Conservation (phyloP, 2,329 filamentous ascomycete species). For the Cyphellophora attinorum region DNA sequence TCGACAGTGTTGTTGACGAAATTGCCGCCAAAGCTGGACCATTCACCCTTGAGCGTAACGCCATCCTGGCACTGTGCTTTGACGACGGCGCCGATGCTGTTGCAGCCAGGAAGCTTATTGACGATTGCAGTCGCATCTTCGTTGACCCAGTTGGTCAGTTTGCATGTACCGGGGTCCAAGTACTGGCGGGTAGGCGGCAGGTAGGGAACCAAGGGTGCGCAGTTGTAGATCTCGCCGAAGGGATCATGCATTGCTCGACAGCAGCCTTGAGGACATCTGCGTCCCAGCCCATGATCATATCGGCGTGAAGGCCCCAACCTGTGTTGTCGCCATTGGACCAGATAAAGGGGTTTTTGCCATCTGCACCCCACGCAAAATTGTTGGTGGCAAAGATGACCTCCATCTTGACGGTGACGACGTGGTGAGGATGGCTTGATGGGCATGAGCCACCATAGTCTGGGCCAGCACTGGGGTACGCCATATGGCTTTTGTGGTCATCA, state of each 20-base stretch:
- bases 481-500: slow-evolving; percentile 27
- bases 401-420: slow-evolving; percentile 48
- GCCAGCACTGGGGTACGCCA: slow-evolving; percentile 23
- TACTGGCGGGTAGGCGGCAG: slow-evolving; percentile 36
- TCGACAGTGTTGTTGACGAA: neutral
- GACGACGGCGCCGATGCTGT: slow-evolving; percentile 13
- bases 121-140: slow-evolving; percentile 16
- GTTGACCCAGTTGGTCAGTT: slow-evolving; percentile 35
- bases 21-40: neutral
- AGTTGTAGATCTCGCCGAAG: slow-evolving; percentile 51
- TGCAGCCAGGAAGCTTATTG: slow-evolving; percentile 20
- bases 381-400: slow-evolving; percentile 47
- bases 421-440: slow-evolving; percentile 36
- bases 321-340: slow-evolving; percentile 40
- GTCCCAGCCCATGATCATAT: slow-evolving; percentile 69
- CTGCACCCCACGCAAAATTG: slow-evolving; percentile 36
- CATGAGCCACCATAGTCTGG: slow-evolving; percentile 22
- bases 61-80: slow-evolving; percentile 2
- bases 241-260: slow-evolving; percentile 56
- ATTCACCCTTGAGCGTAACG: slow-evolving; percentile 2
- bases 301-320: slow-evolving; percentile 45
- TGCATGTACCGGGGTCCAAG: slow-evolving; percentile 38
- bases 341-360: slow-evolving; percentile 26
- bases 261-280: slow-evolving; percentile 53
- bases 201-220: slow-evolving; percentile 32